phyloP scores from a whole-genome alignment of 352 stramenopile genomes.

The Phytophthora multivora region DNA sequence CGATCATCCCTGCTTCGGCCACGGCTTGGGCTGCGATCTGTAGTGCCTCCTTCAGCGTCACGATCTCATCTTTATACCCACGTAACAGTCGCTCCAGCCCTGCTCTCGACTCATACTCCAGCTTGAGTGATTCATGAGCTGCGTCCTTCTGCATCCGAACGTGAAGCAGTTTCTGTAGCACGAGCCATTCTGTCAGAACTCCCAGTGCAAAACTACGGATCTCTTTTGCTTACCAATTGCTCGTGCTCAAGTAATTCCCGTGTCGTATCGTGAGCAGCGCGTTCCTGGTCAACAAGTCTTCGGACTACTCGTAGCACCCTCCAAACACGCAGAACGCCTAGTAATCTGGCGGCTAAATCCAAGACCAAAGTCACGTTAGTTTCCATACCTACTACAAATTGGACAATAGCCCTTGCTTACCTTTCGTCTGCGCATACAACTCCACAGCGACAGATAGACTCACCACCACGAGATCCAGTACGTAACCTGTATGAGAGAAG shows the following conservation, averaged over 20 bases:
- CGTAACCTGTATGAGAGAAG: constrained; percentile 64
- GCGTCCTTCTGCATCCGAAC: constrained; percentile 51
- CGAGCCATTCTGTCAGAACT: not conserved
- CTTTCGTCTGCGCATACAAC: constrained; percentile 58
- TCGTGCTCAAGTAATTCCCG: constrained; percentile 48
- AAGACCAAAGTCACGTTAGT: not conserved
- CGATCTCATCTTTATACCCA: constrained; percentile 76
- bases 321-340: constrained; percentile 66
- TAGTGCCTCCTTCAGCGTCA: constrained; percentile 76
- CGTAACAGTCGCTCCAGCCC: constrained; percentile 60
- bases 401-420: constrained; percentile 23
- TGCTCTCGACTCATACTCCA: constrained; percentile 57
- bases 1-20: constrained; percentile 39
- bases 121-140: constrained; percentile 60
- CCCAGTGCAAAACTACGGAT: not conserved
- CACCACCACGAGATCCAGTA: constrained; percentile 52
- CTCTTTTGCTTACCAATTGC: constrained; percentile 36
- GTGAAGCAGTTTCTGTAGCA: constrained; percentile 42
- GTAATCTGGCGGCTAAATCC: constrained; percentile 41
- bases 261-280: constrained; percentile 44
- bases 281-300: constrained; percentile 56
- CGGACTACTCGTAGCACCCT: constrained; percentile 59
- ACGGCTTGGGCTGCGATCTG: constrained; percentile 69
- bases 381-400: too few species aligned
- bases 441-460: constrained; percentile 39